A percentile compares a stretch with the other conserved stretches of the same genome.
These are phyloP conservation scores for Paramecium tetraurelia DNA, from an alignment of 73 alveolate genomes.

Conservation along the genomic window DNA sequence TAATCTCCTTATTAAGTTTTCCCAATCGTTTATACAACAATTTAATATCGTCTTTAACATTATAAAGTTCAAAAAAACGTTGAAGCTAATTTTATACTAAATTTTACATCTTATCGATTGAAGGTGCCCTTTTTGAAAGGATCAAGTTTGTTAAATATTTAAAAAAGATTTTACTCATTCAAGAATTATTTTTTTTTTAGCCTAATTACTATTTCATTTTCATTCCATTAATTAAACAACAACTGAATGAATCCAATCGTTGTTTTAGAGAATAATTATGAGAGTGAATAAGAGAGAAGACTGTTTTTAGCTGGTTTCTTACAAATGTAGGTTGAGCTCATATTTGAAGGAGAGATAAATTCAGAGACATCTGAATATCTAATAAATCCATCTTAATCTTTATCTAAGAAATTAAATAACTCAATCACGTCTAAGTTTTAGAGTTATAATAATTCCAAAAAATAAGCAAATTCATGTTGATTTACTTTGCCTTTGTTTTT, in stretches of 20 bases:
- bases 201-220: not conserved
- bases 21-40: not conserved
- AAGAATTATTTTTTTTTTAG: not conserved
- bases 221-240: not conserved
- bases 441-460: not conserved
- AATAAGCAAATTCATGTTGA: not conserved
- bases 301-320: not conserved
- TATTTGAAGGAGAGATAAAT: not conserved
- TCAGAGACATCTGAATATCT: constrained; percentile 41
- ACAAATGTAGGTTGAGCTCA: not conserved
- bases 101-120: not conserved
- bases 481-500: constrained; percentile 29
- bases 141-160: not conserved
- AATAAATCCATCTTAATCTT: constrained; percentile 29
- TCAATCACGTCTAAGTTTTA: not conserved
- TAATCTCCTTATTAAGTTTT: not conserved
- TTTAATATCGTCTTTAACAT: constrained; percentile 2
- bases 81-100: not conserved
- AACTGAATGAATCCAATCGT: not conserved
- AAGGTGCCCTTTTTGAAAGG: not conserved
- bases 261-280: not conserved
- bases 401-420: constrained; percentile 1
- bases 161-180: not conserved
- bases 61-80: not conserved
- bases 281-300: not conserved